Percentiles rank a stretch among this genome's conserved stretches.
These are phyloP conservation scores for Porogramme epimiltina DNA, from an alignment of 1,284 basidiomycete species.

Conservation along the genomic window DNA sequence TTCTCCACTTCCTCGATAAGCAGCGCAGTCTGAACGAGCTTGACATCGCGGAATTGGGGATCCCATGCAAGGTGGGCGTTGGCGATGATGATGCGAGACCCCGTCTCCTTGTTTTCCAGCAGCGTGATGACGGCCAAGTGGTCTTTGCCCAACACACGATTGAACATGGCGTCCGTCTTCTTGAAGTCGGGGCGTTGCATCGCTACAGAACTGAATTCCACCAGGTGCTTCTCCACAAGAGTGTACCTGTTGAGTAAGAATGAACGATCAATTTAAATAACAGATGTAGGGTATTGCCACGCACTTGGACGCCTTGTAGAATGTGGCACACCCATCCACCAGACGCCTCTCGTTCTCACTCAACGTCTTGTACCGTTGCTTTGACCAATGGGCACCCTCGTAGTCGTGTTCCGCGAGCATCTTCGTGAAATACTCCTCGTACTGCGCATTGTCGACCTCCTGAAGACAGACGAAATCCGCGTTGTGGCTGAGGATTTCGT, in stretches of 20 bases:
- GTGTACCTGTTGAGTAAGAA: slow-evolving; percentile 70
- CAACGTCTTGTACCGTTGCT: slow-evolving; percentile 95
- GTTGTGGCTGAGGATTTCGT: slow-evolving; percentile 83
- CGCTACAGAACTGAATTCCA: slow-evolving; percentile 94
- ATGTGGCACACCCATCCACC: slow-evolving; percentile 97
- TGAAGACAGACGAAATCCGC: slow-evolving; percentile 94
- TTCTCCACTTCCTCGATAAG: slow-evolving; percentile 94
- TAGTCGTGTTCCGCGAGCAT: slow-evolving; percentile 82
- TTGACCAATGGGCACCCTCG: slow-evolving; percentile 93
- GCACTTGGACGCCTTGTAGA: slow-evolving; percentile 90
- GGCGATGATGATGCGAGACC: slow-evolving; percentile 85
- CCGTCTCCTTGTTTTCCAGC: slow-evolving; percentile 86
- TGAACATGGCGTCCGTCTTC: slow-evolving; percentile 99
- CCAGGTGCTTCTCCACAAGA: slow-evolving; percentile 91
- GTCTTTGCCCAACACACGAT: slow-evolving; percentile 95
- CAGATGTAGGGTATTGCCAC: too few species aligned
- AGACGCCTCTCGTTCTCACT: slow-evolving; percentile 81
- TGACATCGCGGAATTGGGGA: slow-evolving; percentile 92
- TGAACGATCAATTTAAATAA: slow-evolving; percentile 7
- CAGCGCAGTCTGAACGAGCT: slow-evolving; percentile 93
- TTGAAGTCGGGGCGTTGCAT: slow-evolving; percentile 96
- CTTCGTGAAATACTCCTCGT: slow-evolving; percentile 90
- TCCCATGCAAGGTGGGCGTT: slow-evolving; percentile 97
- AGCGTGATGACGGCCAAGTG: slow-evolving; percentile 90
- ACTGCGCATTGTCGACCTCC: slow-evolving; percentile 93